phyloP scores from a whole-genome alignment of 1,139 yeast species.

The Geotrichum siamense region DNA sequence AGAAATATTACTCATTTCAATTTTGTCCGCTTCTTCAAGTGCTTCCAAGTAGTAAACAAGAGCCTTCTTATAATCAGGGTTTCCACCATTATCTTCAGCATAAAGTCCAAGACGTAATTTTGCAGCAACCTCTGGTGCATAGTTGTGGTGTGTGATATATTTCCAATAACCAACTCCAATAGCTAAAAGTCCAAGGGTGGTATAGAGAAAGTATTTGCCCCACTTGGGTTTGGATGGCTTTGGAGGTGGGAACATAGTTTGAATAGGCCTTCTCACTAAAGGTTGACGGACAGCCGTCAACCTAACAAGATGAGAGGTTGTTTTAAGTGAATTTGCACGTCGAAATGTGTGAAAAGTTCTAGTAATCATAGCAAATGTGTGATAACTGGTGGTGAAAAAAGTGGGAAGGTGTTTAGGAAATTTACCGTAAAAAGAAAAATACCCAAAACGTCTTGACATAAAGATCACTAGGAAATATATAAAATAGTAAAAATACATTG shows the following conservation, averaged over 20 bases:
- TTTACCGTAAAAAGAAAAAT: no score
- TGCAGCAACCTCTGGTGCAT: slow-evolving; percentile 56
- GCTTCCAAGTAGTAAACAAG: slow-evolving; percentile 59
- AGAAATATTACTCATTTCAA: slow-evolving; percentile 45
- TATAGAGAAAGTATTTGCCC: slow-evolving; percentile 3
- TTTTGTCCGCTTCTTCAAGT: slow-evolving; percentile 39
- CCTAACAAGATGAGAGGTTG: neutral
- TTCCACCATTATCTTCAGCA: slow-evolving; percentile 68
- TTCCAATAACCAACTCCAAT: slow-evolving; percentile 14
- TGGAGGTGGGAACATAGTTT: slow-evolving; percentile 12
- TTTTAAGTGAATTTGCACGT: neutral
- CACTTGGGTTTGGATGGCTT: slow-evolving; percentile 7
- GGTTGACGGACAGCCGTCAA: neutral
- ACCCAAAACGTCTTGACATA: no score
- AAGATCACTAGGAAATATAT: no score
- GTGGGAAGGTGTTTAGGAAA: no score
- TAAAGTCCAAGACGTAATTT: slow-evolving; percentile 66
- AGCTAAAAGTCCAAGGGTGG: slow-evolving; percentile 5
- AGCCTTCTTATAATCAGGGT: slow-evolving; percentile 56
- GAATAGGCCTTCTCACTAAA: neutral
- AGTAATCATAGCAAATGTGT: no score
- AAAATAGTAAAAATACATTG: no score
- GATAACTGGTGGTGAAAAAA: no score
- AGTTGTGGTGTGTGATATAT: slow-evolving; percentile 32
- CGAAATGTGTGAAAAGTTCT: neutral